A percentile compares a stretch with the other conserved stretches of the same genome.
Conservation (phyloP, 176 grass and related monocot species). For the Oryza brachyantha region DNA sequence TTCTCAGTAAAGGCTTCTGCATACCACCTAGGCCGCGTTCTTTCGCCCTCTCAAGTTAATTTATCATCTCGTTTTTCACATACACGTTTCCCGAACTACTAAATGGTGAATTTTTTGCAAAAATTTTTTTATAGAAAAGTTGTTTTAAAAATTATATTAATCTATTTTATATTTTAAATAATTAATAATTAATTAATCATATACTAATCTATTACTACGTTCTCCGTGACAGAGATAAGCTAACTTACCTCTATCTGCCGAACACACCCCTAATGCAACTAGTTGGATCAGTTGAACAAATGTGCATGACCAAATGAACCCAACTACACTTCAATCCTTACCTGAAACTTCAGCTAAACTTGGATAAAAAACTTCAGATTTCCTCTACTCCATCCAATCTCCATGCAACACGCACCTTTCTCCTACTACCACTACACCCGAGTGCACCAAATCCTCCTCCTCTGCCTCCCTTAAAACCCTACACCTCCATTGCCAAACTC, state of each 20-base stretch:
- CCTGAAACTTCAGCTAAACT: background rate
- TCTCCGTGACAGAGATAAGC: too few relatives aligned
- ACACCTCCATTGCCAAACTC: background rate
- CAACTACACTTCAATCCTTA: background rate
- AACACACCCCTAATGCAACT: constrained; percentile 21
- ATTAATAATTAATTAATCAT: too few relatives aligned
- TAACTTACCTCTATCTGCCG: background rate
- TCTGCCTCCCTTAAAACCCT: constrained; percentile 35
- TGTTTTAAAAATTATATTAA: too few relatives aligned
- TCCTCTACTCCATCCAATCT: constrained; percentile 46
- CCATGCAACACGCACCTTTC: constrained; percentile 47
- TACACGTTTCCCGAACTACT: too few relatives aligned
- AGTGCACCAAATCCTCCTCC: constrained; percentile 44
- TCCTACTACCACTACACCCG: constrained; percentile 46
- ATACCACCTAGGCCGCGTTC: too few relatives aligned
- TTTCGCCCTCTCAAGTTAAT: too few relatives aligned
- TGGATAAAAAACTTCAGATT: constrained; percentile 2
- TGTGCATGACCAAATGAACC: background rate
- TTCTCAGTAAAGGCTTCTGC: too few relatives aligned
- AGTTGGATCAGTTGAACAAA: constrained; percentile 35
- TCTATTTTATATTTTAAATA: too few relatives aligned
- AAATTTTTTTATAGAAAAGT: too few relatives aligned
- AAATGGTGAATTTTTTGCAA: too few relatives aligned
- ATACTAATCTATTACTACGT: too few relatives aligned
- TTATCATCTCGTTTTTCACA: too few relatives aligned